Evolutionary conservation across 208 protist species (phyloP).

Genomic region (Leishmania tarentolae): DNA sequence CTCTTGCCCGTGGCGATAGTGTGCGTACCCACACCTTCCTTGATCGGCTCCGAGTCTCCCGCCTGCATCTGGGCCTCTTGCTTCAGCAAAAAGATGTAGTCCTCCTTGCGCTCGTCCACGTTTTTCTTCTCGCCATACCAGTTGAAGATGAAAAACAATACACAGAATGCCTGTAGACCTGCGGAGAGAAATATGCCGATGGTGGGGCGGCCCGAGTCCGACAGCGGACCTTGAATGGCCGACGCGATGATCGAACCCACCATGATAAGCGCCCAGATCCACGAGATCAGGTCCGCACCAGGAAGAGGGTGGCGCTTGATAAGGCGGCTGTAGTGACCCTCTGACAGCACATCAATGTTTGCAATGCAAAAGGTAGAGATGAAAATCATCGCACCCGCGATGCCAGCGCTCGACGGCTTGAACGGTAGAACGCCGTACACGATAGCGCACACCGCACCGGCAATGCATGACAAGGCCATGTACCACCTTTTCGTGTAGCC

Average conservation of each 20-base stretch:
- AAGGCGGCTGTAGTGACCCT: conserved; percentile 65
- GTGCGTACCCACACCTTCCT: neutral
- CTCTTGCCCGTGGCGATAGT: neutral
- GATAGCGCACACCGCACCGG: conserved; percentile 36
- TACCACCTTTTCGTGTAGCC: conserved; percentile 69
- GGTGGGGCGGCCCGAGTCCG: conserved; percentile 38
- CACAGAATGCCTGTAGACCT: conserved; percentile 32
- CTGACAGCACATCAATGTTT: conserved; percentile 56
- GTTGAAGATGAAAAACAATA: conserved; percentile 54
- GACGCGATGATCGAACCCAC: conserved; percentile 40
- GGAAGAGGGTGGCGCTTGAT: conserved; percentile 41
- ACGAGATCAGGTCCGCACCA: conserved; percentile 45
- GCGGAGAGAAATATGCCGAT: conserved; percentile 46
- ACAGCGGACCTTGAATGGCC: conserved; percentile 45
- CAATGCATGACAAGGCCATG: conserved; percentile 43
- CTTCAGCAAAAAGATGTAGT: conserved; percentile 37
- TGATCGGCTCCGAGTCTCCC: conserved; percentile 5
- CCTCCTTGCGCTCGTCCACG: conserved; percentile 43
- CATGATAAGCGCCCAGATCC: conserved; percentile 53
- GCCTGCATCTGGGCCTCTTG: conserved; percentile 20
- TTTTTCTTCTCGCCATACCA: conserved; percentile 66
- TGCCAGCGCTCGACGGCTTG: conserved; percentile 35
- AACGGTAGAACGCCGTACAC: conserved; percentile 48
- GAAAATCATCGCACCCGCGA: conserved; percentile 50
- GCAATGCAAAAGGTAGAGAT: conserved; percentile 44